These are phyloP conservation scores for Sclerotinia nivalis DNA, from an alignment of 2,329 filamentous ascomycete genomes.

Conservation along the genomic window DNA sequence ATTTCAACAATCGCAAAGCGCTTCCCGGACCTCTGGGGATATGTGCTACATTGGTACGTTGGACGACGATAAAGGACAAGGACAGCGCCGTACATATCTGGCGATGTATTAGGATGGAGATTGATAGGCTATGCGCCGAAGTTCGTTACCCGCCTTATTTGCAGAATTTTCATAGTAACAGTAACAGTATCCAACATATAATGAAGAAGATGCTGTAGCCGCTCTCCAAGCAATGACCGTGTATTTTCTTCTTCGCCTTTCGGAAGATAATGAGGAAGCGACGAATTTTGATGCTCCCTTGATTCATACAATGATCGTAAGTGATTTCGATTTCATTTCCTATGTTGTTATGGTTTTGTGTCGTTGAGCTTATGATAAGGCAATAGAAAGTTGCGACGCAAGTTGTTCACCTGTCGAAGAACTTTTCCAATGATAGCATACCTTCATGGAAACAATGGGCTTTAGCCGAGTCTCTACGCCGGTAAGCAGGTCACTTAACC, in stretches of 20 bases:
- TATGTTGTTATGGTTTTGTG: background rate
- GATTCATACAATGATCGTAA: constrained; percentile 29
- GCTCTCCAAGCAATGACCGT: constrained; percentile 30
- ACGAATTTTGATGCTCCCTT: constrained; percentile 28
- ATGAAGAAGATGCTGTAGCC: constrained; percentile 24
- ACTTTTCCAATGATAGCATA: background rate
- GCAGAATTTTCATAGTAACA: background rate
- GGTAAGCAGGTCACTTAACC: constrained; percentile 21
- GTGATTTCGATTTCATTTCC: background rate
- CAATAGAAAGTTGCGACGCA: constrained; percentile 9
- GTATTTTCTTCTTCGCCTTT: constrained; percentile 29
- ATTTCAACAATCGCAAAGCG: background rate
- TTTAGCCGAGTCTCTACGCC: constrained; percentile 26
- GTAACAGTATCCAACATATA: constrained; percentile 23
- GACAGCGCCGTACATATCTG: constrained; percentile 29
- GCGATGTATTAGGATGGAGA: constrained; percentile 29
- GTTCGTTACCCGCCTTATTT: constrained; percentile 16
- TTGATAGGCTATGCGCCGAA: constrained; percentile 28
- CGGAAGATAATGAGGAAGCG: constrained; percentile 27
- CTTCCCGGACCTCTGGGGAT: constrained; percentile 24
- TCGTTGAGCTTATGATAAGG: background rate
- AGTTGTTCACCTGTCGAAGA: background rate
- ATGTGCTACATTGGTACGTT: constrained; percentile 26
- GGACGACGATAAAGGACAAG: constrained; percentile 28
- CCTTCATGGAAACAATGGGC: constrained; percentile 28